These are phyloP conservation scores for Phaffomyces opuntiae DNA, from an alignment of 805 yeast species.

Conservation along the genomic window DNA sequence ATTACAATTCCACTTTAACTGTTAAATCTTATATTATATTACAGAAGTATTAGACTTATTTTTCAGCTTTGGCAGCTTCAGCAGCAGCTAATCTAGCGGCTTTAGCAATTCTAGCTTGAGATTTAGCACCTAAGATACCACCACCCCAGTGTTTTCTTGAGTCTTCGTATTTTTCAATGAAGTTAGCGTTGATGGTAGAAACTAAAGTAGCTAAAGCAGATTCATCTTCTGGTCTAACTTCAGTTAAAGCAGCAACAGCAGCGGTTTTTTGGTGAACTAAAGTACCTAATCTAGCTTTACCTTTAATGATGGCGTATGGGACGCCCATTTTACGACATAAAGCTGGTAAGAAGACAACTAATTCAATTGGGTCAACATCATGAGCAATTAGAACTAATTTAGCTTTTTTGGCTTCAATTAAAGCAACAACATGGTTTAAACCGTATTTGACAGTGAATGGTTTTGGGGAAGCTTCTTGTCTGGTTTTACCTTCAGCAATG, in stretches of 20 bases:
- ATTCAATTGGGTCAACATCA: slow-evolving; percentile 98
- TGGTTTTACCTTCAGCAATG: slow-evolving; percentile 95
- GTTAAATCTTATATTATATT: slow-evolving; percentile 2
- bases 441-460: slow-evolving; percentile 98
- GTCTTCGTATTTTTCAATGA: slow-evolving; percentile 90
- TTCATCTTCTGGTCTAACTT: slow-evolving; percentile 91
- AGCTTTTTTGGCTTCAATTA: slow-evolving; percentile 97
- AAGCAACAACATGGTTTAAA: slow-evolving; percentile 96
- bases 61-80: slow-evolving; percentile 10
- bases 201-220: slow-evolving; percentile 89
- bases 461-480: slow-evolving; percentile 93
- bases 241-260: slow-evolving; percentile 95
- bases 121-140: slow-evolving; percentile 95
- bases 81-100: slow-evolving; percentile 18
- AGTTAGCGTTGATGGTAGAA: slow-evolving; percentile 91
- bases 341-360: slow-evolving; percentile 96
- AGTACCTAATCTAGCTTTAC: slow-evolving; percentile 98
- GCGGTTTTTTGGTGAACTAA: slow-evolving; percentile 97
- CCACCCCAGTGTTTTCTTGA: slow-evolving; percentile 99
- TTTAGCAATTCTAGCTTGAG: slow-evolving; percentile 64
- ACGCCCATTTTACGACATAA: slow-evolving; percentile 99
- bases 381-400: slow-evolving; percentile 95
- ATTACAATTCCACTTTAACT: not conserved
- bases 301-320: slow-evolving; percentile 97
- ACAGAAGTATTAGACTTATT: slow-evolving; percentile 5